Base-by-base conservation (phyloP, 192 early-diverging fungal species). In the Entomortierella parvispora region DNA sequence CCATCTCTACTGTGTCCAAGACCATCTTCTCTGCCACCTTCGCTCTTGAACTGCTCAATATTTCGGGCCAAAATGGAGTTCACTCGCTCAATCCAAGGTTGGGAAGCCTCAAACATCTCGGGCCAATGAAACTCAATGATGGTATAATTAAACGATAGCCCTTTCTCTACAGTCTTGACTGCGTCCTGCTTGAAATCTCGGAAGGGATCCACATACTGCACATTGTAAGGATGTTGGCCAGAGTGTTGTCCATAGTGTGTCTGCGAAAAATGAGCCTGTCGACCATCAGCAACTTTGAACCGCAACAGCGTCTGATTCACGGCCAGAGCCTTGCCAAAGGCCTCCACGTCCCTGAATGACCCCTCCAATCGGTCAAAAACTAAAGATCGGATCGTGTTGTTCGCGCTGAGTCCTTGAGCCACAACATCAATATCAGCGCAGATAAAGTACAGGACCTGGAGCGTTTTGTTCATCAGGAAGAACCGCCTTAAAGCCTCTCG, bases 61-160 rank as follows among this genome's bases (percentile, higher is more conserved):
- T 71, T 71, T 1, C 69, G 52, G 4, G 6, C 48, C 32, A 71
- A n/a, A 7, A 62, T 33, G 5, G n/a, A 23, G 9, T 71, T 60
- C 54, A 71, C 14, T 1, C 46, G 51, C 23, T 62, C 60, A 3
- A 60, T 71, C 44, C 60, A 55, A 9, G 69, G 69, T 28, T 71
- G 69, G 53, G 29, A 23, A 17, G 43, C 42, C 17, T 71, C 69
- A 63, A 71, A 71, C 69, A 71, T 47, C 47, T 71, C 69, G 10
- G 69, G 69, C 69, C 69, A 71, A 14, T 62, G 60, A 40, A 71
- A n/a, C 18, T 71, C 69, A n/a, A 71, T 71, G 3, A 71, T 29
- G 4, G 60, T 57, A 11, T 62, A n/a, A 32, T 71, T 71, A 28
- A 71, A 58, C 7, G 59, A 42, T 12, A 71, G 45, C 2, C 60